Evolutionary conservation across 2,329 filamentous ascomycete genomes (phyloP).

Genomic region (Akanthomyces lecanii): DNA sequence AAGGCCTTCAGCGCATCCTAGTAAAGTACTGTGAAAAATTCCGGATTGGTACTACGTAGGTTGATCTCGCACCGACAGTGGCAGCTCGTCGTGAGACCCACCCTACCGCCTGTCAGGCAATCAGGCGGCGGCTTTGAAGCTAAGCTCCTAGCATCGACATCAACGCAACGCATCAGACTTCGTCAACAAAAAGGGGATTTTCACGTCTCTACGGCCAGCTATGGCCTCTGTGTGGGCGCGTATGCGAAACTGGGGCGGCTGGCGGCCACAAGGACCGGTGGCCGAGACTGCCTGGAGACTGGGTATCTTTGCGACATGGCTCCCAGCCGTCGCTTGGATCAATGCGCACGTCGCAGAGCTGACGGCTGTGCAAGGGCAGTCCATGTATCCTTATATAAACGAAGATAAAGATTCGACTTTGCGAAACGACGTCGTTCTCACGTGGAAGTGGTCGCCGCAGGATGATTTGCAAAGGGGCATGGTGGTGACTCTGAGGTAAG

Average conservation of each 20-base stretch:
- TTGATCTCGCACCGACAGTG: neutral
- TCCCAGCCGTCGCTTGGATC: constrained; percentile 59
- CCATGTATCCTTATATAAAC: constrained; percentile 77
- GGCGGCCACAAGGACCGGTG: constrained; percentile 22
- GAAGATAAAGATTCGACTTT: constrained; percentile 56
- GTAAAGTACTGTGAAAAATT: neutral
- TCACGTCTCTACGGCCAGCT: neutral
- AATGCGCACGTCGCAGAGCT: constrained; percentile 58
- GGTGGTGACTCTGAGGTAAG: constrained; percentile 67
- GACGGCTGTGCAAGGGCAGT: constrained; percentile 55
- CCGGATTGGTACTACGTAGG: too few species aligned
- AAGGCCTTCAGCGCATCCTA: neutral
- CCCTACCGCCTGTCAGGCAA: neutral
- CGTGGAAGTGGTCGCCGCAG: constrained; percentile 55
- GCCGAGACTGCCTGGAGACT: constrained; percentile 41
- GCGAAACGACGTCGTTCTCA: constrained; percentile 52
- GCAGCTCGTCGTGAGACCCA: neutral
- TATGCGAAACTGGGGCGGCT: constrained; percentile 21
- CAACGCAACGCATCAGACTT: neutral
- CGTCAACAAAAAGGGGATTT: neutral
- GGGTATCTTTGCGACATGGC: constrained; percentile 54
- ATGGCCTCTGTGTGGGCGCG: constrained; percentile 40
- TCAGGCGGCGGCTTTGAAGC: neutral
- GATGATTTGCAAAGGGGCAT: constrained; percentile 63
- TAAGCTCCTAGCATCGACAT: neutral